Evolutionary conservation across 305 asterid genomes (phyloP), one percentile per base, ranked within the genome.

Genomic region (Fraxinus nigra): DNA sequence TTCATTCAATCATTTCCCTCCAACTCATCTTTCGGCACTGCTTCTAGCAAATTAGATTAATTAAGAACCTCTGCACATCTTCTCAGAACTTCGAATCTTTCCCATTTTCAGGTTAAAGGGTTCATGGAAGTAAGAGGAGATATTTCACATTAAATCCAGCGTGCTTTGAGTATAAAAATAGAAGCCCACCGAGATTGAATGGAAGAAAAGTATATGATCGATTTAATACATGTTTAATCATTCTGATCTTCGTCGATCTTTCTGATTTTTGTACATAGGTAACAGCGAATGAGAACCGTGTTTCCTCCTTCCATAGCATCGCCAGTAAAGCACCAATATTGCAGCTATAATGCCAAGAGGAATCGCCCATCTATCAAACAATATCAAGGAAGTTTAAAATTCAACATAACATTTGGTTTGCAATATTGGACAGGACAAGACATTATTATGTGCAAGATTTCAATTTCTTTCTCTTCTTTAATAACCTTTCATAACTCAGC

Each of bases 281-380:
- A 96, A 86, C 74, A 87, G 48, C 97, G 93, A 91, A 65, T 85
- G 87, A 1, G 94, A 72, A 5, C 93, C 89, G 0, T 85, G 90
- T 85, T 93, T 94, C 87, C 94, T 92, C 86, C 92, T 89, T 82
- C 99, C 98, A 32, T 85, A 90, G 86, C 97, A 96, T 61, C 98
- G 86, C 97, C 98, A 96, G 79, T 96, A 96, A 35, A 94, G 88
- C 84, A 91, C 63, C 18, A 91, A 75, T 48, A 91, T 22, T 11
- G 84, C 91, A 2, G 85, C 93, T 70, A 93, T 78, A 37, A 86
- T 87, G 28, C 85, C 85, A 11, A 96, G 85, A 11, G 94, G 99
- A 79, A 94, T 91, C 0, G 96, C 98, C 99, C 99, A 96, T 89
- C 98, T 96, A 93, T 87, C 34, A 80, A 85, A 79, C 13, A 67